These are phyloP conservation scores for Aspergillus melleus DNA, from an alignment of 2,329 filamentous ascomycete genomes.

Conservation along the genomic window DNA sequence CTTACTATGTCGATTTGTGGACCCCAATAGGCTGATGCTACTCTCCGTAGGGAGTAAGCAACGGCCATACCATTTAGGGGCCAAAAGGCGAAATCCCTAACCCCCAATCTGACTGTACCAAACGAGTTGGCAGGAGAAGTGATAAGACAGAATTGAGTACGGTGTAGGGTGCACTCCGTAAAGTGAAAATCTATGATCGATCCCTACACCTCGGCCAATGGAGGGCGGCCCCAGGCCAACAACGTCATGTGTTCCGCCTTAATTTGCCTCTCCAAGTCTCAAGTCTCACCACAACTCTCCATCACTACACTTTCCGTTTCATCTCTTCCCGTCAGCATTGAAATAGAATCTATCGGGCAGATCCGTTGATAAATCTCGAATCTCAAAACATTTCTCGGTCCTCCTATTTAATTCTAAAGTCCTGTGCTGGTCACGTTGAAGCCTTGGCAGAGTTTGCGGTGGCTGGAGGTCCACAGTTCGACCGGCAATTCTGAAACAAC, in stretches of 20 bases:
- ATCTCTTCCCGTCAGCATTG: not conserved
- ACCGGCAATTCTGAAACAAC: constrained; percentile 9
- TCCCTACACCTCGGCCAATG: not conserved
- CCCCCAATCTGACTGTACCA: not conserved
- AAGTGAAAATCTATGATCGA: too few species aligned
- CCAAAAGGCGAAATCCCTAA: not conserved
- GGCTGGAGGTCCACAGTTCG: constrained; percentile 10
- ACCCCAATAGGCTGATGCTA: not conserved
- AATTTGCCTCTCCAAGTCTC: not conserved
- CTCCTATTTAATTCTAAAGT: not conserved
- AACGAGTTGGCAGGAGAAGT: not conserved
- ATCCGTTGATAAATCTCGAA: not conserved
- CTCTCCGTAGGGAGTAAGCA: not conserved
- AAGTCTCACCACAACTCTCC: too few species aligned
- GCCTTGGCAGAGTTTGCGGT: not conserved
- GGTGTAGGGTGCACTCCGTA: too few species aligned
- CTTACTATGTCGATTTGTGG: not conserved
- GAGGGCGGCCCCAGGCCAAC: not conserved
- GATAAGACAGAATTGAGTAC: too few species aligned
- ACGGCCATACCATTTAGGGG: not conserved
- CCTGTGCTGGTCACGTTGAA: not conserved
- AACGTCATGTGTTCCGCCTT: not conserved
- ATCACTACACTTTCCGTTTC: not conserved
- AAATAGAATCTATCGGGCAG: not conserved
- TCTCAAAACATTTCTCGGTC: not conserved